A percentile compares a stretch with the other conserved stretches of the same genome.
Conservation (phyloP, 805 yeast genomes). For the Saturnispora serradocipensis region DNA sequence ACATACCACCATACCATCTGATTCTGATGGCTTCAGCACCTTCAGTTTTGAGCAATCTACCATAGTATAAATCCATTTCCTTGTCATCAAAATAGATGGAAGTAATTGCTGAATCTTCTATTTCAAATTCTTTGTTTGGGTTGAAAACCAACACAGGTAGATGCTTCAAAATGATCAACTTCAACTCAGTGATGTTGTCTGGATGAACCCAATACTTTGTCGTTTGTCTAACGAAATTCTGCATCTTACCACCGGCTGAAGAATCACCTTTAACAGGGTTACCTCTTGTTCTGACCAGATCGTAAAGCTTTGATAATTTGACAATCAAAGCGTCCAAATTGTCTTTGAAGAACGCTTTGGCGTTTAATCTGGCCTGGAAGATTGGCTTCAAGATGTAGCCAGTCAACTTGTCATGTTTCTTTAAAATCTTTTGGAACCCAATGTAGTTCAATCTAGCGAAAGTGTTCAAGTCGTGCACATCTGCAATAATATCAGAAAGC, state of each 20-base stretch:
- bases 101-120: slow-evolving; percentile 92
- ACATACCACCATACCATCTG: slow-evolving; percentile 99
- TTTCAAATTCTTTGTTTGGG: slow-evolving; percentile 90
- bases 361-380: slow-evolving; percentile 83
- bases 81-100: slow-evolving; percentile 92
- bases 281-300: slow-evolving; percentile 90
- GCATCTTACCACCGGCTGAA: slow-evolving; percentile 97
- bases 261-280: slow-evolving; percentile 93
- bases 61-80: slow-evolving; percentile 84
- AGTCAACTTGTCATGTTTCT: slow-evolving; percentile 92
- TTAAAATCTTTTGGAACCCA: slow-evolving; percentile 93
- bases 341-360: slow-evolving; percentile 94
- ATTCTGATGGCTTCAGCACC: slow-evolving; percentile 98
- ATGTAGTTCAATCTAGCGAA: slow-evolving; percentile 90
- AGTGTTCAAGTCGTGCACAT: slow-evolving; percentile 93
- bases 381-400: slow-evolving; percentile 76
- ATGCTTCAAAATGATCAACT: slow-evolving; percentile 85
- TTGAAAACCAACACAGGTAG: slow-evolving; percentile 95
- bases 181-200: slow-evolving; percentile 93
- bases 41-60: slow-evolving; percentile 90
- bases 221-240: slow-evolving; percentile 96
- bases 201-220: slow-evolving; percentile 99
- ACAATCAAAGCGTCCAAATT: slow-evolving; percentile 86
- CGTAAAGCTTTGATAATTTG: slow-evolving; percentile 80
- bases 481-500: slow-evolving; percentile 83